Conservation (phyloP, 257 asterid genomes). For the Solanum raphanifolium region DNA sequence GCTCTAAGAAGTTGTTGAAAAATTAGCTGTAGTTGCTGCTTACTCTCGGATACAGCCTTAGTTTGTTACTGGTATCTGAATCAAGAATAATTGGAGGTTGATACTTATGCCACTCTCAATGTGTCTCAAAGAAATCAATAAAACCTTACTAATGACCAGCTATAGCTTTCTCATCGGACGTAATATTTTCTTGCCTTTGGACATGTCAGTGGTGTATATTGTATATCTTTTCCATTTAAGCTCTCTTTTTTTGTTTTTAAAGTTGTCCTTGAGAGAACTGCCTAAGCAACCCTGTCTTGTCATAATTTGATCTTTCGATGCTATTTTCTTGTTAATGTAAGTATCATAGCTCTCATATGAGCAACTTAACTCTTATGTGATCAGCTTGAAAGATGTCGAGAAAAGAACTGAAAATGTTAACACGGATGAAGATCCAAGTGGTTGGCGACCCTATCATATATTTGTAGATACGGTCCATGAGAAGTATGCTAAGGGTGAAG, state of each 20-base stretch:
- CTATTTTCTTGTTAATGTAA: neutral
- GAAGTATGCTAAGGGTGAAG: constrained; percentile 66
- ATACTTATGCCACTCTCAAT: neutral
- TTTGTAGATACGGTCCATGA: constrained; percentile 69
- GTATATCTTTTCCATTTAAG: neutral
- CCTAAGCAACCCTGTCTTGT: neutral
- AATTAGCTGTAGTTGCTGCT: neutral
- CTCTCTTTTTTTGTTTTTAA: neutral
- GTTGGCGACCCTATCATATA: constrained; percentile 67
- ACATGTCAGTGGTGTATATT: neutral
- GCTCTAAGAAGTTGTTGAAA: neutral
- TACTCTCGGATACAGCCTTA: neutral
- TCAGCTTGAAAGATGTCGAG: constrained; percentile 60
- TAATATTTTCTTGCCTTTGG: neutral
- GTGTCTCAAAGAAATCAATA: neutral
- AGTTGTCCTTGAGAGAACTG: neutral
- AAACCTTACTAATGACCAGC: neutral
- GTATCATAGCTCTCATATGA: neutral
- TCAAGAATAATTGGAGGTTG: neutral
- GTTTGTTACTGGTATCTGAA: neutral
- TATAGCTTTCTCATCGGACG: neutral
- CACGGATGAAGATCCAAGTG: constrained; percentile 78
- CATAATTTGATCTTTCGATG: neutral
- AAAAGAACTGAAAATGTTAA: constrained; percentile 54
- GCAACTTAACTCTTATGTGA: constrained; percentile 1